Percentiles rank a stretch among this genome's conserved stretches.
These are phyloP conservation scores for Sugiyamaella valdiviana DNA, from an alignment of 805 yeast species.

Conservation along the genomic window DNA sequence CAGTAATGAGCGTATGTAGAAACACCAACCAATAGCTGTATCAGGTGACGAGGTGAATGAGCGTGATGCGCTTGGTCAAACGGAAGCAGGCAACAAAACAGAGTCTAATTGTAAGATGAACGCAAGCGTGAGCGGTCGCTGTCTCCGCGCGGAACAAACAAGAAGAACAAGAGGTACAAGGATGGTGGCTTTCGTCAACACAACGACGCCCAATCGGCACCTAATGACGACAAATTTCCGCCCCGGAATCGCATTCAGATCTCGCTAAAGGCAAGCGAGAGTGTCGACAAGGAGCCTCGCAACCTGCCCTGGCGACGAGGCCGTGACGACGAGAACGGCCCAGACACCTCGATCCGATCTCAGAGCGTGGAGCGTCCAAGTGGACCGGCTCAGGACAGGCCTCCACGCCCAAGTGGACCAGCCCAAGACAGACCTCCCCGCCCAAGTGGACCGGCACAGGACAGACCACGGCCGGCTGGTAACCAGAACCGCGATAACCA, in stretches of 20 bases:
- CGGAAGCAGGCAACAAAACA: not conserved
- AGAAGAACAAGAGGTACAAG: not conserved
- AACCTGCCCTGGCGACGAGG: too few relatives aligned
- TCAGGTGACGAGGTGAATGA: too few relatives aligned
- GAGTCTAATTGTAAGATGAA: not conserved
- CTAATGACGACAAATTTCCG: not conserved
- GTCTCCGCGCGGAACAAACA: not conserved
- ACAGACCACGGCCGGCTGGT: too few relatives aligned
- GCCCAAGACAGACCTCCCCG: too few relatives aligned
- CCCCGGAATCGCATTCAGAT: not conserved
- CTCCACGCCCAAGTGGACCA: too few relatives aligned
- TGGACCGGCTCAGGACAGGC: not conserved
- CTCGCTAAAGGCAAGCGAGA: not conserved
- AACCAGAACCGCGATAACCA: not conserved
- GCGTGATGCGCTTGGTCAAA: too few relatives aligned
- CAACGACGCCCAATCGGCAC: too few relatives aligned
- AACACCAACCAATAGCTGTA: too few relatives aligned
- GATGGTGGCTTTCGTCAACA: not conserved
- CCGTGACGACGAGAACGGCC: too few relatives aligned
- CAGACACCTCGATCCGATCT: not conserved
- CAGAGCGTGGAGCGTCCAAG: not conserved
- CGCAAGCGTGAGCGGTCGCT: not conserved
- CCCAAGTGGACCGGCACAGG: too few relatives aligned
- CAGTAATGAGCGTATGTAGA: too few relatives aligned
- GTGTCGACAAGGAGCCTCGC: too few relatives aligned